Conservation (phyloP, 2,329 filamentous ascomycete genomes). For the Monosporascus ibericus region DNA sequence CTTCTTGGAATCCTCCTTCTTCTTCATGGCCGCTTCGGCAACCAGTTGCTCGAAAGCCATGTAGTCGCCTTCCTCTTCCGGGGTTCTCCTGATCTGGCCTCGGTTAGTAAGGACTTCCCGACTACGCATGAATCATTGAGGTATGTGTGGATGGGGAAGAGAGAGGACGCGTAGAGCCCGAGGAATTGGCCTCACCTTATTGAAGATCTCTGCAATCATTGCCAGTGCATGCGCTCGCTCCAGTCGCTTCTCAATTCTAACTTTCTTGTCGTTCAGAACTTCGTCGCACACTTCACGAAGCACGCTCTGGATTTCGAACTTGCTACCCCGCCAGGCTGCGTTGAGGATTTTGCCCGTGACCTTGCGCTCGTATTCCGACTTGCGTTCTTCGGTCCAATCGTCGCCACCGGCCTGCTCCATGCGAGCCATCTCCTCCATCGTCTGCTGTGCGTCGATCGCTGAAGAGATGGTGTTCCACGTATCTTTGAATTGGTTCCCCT, state of each 20-base stretch:
- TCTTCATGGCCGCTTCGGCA: conserved; percentile 92
- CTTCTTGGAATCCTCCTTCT: conserved; percentile 76
- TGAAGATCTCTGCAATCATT: conserved; percentile 82
- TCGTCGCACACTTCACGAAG: conserved; percentile 89
- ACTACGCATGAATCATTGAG: not conserved
- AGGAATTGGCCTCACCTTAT: conserved; percentile 55
- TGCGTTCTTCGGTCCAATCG: conserved; percentile 97
- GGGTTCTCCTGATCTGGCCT: conserved; percentile 71
- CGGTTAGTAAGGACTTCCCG: conserved; percentile 4
- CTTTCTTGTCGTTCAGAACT: conserved; percentile 72
- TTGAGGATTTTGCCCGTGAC: conserved; percentile 98
- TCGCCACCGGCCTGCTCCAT: conserved; percentile 91
- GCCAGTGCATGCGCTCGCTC: conserved; percentile 88
- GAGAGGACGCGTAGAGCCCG: not conserved
- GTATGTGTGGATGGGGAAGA: not conserved
- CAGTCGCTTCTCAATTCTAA: conserved; percentile 76
- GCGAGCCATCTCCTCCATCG: conserved; percentile 98
- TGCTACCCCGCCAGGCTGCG: conserved; percentile 91
- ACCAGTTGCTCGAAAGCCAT: conserved; percentile 98
- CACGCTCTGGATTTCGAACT: conserved; percentile 97
- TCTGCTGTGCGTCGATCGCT: conserved; percentile 94
- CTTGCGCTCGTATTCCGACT: conserved; percentile 87
- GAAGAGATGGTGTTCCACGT: conserved; percentile 97
- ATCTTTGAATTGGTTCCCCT: conserved; percentile 93
- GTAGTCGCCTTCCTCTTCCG: conserved; percentile 96